Base-by-base conservation (phyloP, 2,329 filamentous ascomycete genomes). In the Phyllosticta capitalensis region DNA sequence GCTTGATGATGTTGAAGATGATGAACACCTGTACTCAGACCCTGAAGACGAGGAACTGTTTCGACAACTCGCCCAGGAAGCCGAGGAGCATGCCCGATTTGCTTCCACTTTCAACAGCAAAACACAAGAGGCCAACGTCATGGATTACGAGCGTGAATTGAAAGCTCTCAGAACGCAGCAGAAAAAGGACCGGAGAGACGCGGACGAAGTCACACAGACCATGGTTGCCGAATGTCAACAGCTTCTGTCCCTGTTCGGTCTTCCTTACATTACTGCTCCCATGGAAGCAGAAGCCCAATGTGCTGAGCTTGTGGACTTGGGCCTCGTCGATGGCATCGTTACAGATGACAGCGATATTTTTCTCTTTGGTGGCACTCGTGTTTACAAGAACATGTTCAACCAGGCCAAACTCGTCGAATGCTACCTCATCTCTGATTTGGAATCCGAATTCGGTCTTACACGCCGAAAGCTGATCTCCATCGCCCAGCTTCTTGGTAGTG, bases 331-430 rank as follows among this genome's bases (percentile, higher is more conserved):
- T 70, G 94, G 95, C 12, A 96, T 99, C 63, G 92, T 99, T 28
- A 99, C 95, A 0, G 94, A 99, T 68, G 94, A 99, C 71, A 95
- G 89, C 2, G 94, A 99, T 77, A 95, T 87, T 0, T 99, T 99
- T 68, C 82, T 99, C 0, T 99, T 99, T 72, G 95, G 94, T 19
- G 95, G 94, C 45, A 99, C 91, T 0, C 82, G 92, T 19, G 88
- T 99, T 21, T 99, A 99, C 80, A 99, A 99, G 74, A 99, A 99
- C 77, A 95, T 99, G 91, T 99, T 99, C 79, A 99, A 96, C 74
- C 87, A 90, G 67, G 94, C 94, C 72, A 99, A 99, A 71, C 95
- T 90, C 67, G 94, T 99, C 50, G 94, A 99, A 75, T 97, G 94
- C 74, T 99, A 97, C 70, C 81, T 99, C 9, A 77, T 85, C 2